phyloP scores from a whole-genome alignment of 2,329 filamentous ascomycete species.

The Claviceps maximensis region DNA sequence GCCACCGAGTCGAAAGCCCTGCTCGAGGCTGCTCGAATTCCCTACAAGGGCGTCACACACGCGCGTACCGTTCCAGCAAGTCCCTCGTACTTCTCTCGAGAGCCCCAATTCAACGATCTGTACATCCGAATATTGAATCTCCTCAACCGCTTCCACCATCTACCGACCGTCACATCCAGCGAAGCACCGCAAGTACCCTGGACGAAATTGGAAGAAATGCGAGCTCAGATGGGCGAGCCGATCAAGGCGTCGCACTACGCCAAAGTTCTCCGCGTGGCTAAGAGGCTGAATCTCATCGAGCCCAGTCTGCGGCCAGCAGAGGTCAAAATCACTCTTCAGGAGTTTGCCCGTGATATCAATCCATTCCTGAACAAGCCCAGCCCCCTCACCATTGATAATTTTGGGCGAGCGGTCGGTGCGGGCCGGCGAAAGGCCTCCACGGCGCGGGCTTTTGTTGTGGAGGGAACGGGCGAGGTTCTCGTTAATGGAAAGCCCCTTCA shows the following conservation, averaged over 20 bases:
- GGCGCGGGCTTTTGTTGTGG: conserved; percentile 77
- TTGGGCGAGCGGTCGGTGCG: conserved; percentile 65
- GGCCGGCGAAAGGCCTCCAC: conserved; percentile 80
- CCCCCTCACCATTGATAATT: conserved; percentile 56
- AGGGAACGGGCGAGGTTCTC: conserved; percentile 80
- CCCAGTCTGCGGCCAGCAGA: conserved; percentile 60
- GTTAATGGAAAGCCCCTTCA: conserved; percentile 81
- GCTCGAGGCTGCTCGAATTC: conserved; percentile 14
- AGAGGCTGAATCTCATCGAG: conserved; percentile 74
- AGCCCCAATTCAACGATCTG: conserved; percentile 75
- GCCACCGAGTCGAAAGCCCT: conserved; percentile 8
- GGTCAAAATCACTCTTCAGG: conserved; percentile 48
- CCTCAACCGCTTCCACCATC: conserved; percentile 54
- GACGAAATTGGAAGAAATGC: conserved; percentile 68
- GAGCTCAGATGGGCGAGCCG: conserved; percentile 54
- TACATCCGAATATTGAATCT: conserved; percentile 62
- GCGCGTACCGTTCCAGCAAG: conserved; percentile 72
- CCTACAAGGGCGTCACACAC: conserved; percentile 26
- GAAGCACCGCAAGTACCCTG: conserved; percentile 66
- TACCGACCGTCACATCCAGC: conserved; percentile 54
- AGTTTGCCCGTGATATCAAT: conserved; percentile 65
- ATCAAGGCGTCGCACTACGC: conserved; percentile 69
- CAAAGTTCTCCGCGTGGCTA: conserved; percentile 60
- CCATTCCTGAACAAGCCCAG: conserved; percentile 51
- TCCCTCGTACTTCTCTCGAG: conserved; percentile 87